Base-by-base conservation (phyloP, 805 yeast species). In the Nakazawaea peltata region DNA sequence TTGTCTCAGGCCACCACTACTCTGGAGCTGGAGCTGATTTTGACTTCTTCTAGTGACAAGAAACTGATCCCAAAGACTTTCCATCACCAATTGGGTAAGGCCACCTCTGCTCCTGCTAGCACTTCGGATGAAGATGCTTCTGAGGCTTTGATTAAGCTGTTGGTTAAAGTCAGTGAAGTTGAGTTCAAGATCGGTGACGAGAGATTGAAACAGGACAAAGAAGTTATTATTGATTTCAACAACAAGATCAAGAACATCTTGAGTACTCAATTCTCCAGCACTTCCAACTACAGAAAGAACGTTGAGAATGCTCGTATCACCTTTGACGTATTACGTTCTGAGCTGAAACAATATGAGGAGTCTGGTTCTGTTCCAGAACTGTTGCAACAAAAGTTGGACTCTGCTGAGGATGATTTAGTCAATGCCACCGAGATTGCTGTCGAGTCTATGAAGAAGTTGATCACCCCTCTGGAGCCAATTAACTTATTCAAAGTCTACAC, bases 401-500 rank as follows among this genome's bases (percentile, higher is more conserved):
- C 61, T 13, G 65, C 66, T 41, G 94, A 83, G 56, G 94, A 83
- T 51, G 90, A 81, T 42, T 71, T 83, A 44, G 92, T 83, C 24
- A 72, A 77, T 45, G 84, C 86, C 18, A 82, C 87, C 4, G 80
- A 81, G 39, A 61, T 69, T 19, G 92, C 94, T 0, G 92, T 81
- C n/a, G 72, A 74, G 46, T 74, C 77, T 36, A 81, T 83, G 92
- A 76, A 80, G 54, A 73, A 69, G 44, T 63, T 83, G 37, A 73
- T 83, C 44, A 74, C 70, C 42, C 85, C 88, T 17, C 65, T 75
- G 9, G 81, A 79, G 54, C 63, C 76, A 36, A 65, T 82, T 32
- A 67, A 71, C 40, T 59, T 83, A 46, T 62, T 83, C 44, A 77
- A 77, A 49, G 60, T 79, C n/a, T 75, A 81, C 47, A 73, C 74